Evolutionary conservation across 1,284 basidiomycete species (phyloP).

Genomic region (Ustilago shanxiensis): DNA sequence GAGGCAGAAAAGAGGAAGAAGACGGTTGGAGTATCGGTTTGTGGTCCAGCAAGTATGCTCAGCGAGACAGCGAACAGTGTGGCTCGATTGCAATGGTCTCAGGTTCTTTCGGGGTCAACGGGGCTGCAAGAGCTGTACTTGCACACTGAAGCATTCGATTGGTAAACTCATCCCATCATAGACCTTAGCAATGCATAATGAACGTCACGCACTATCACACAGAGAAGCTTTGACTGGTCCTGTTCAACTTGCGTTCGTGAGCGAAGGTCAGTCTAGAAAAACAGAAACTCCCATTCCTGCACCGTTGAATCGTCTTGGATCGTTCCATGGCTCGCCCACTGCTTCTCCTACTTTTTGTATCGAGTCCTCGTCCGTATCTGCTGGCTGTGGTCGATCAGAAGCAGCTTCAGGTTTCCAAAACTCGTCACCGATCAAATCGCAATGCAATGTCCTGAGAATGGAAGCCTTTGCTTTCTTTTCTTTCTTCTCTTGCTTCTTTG

Average conservation of each 20-base stretch:
- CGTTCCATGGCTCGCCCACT: slow-evolving; percentile 23
- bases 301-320: slow-evolving; percentile 28
- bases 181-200: neutral
- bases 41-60: slow-evolving; percentile 46
- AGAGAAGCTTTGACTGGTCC: neutral
- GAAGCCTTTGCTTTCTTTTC: slow-evolving; percentile 33
- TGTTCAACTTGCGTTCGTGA: too few relatives aligned
- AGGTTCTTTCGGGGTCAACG: slow-evolving; percentile 13
- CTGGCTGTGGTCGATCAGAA: neutral
- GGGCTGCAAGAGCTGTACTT: slow-evolving; percentile 37
- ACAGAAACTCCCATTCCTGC: slow-evolving; percentile 37
- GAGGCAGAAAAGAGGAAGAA: neutral
- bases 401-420: slow-evolving; percentile 52
- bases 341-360: slow-evolving; percentile 3
- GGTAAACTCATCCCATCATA: slow-evolving; percentile 15
- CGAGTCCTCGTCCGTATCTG: neutral
- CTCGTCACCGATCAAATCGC: slow-evolving; percentile 65
- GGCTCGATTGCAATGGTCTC: slow-evolving; percentile 37
- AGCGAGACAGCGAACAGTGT: slow-evolving; percentile 46
- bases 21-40: slow-evolving; percentile 41
- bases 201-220: neutral
- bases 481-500: slow-evolving; percentile 38
- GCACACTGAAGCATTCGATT: slow-evolving; percentile 48
- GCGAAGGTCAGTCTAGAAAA: slow-evolving; percentile 29
- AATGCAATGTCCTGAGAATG: slow-evolving; percentile 64